These are phyloP conservation scores for Elongisporangium prolatum DNA, from an alignment of 352 stramenopile genomes.

Conservation along the genomic window DNA sequence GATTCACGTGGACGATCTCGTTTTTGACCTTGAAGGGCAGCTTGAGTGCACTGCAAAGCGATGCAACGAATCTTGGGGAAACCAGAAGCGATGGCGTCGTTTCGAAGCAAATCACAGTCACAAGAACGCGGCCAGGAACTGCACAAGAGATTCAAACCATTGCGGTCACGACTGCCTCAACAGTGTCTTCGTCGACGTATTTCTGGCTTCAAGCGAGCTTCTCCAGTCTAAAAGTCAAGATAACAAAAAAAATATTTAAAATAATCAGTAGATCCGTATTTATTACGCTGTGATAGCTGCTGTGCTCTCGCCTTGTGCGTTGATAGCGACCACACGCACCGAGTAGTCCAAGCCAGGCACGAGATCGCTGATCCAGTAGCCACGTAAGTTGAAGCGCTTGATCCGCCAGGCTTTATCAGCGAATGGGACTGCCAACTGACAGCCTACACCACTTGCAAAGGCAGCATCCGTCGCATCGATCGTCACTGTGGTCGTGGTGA, in stretches of 20 bases:
- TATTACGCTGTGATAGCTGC: constrained; percentile 17
- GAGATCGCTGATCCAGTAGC: constrained; percentile 48
- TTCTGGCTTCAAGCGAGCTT: constrained; percentile 50
- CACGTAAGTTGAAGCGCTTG: constrained; percentile 61
- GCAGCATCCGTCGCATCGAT: constrained; percentile 22
- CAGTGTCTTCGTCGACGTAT: constrained; percentile 25
- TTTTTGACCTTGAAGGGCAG: constrained; percentile 78
- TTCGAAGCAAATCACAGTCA: constrained; percentile 49
- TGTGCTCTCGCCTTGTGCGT: constrained; percentile 35
- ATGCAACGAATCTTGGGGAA: constrained; percentile 35
- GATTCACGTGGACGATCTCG: constrained; percentile 94
- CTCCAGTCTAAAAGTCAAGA: no score
- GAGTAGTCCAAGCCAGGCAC: constrained; percentile 68
- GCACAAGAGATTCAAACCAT: constrained; percentile 67
- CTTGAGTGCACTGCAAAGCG: constrained; percentile 25
- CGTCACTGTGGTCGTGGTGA: constrained; percentile 15
- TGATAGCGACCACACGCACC: constrained; percentile 44
- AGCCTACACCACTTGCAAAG: constrained; percentile 20
- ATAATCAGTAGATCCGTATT: no score
- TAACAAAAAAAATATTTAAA: no score
- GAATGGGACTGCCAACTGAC: constrained; percentile 40
- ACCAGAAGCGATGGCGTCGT: constrained; percentile 36
- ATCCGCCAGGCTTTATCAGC: constrained; percentile 49
- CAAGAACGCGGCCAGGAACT: constrained; percentile 34
- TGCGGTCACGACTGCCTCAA: constrained; percentile 27